A percentile compares a stretch with the other conserved stretches of the same genome.
Conservation (phyloP, 1,139 yeast species). For the Taiozyma sp. region DNA sequence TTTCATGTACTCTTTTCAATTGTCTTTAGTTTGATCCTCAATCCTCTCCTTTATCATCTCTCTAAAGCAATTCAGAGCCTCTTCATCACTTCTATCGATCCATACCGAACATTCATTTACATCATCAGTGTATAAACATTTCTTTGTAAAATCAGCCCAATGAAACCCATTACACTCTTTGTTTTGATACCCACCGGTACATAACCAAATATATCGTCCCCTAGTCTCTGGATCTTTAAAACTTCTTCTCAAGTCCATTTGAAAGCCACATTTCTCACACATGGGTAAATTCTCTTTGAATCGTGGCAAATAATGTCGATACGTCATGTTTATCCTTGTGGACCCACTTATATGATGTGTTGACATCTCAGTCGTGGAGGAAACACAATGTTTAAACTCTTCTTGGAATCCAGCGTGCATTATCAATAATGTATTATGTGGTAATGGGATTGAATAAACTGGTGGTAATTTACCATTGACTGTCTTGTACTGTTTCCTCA, state of each 20-base stretch:
- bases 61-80: slow-evolving; percentile 19
- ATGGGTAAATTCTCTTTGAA: slow-evolving; percentile 37
- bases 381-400: slow-evolving; percentile 54
- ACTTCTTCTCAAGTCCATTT: slow-evolving; percentile 46
- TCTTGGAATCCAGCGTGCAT: slow-evolving; percentile 83
- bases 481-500: slow-evolving; percentile 35
- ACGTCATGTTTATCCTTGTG: slow-evolving; percentile 58
- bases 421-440: slow-evolving; percentile 59
- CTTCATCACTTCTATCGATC: slow-evolving; percentile 32
- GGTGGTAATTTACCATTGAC: slow-evolving; percentile 21
- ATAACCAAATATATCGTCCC: slow-evolving; percentile 52
- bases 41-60: slow-evolving; percentile 6
- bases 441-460: slow-evolving; percentile 49
- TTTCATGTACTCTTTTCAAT: background rate
- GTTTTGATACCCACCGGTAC: slow-evolving; percentile 32
- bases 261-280: slow-evolving; percentile 42
- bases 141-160: slow-evolving; percentile 41
- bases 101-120: slow-evolving; percentile 28
- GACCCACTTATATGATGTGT: slow-evolving; percentile 46
- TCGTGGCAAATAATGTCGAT: slow-evolving; percentile 44
- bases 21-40: background rate
- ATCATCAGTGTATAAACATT: slow-evolving; percentile 27
- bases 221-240: slow-evolving; percentile 37
- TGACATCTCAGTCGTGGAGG: slow-evolving; percentile 32
- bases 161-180: slow-evolving; percentile 43